Percentiles rank a stretch among this genome's conserved stretches.
Conservation (phyloP, 1,139 yeast species). For the Taphrina confusa region DNA sequence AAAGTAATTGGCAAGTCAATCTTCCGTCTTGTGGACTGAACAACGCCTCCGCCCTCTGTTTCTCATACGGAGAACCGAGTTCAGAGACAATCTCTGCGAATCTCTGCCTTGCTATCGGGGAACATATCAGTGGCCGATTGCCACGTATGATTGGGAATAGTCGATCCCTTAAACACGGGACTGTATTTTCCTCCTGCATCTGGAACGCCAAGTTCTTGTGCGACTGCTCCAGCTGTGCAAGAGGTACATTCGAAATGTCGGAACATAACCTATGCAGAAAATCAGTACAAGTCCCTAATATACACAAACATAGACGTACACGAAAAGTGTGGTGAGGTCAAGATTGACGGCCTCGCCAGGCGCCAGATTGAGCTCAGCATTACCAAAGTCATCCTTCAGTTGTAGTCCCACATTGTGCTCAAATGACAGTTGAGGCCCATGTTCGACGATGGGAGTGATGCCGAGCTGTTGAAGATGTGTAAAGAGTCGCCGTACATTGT, state of each 20-base stretch:
- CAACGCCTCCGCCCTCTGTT: background rate
- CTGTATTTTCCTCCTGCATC: constrained; percentile 19
- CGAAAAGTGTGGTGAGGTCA: constrained; percentile 20
- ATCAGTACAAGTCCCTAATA: background rate
- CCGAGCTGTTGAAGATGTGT: background rate
- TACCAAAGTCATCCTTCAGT: constrained; percentile 23
- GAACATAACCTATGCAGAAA: background rate
- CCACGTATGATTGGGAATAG: constrained; percentile 18
- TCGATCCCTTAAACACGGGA: constrained; percentile 18
- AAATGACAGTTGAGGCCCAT: constrained; percentile 9
- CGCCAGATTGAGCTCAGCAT: background rate
- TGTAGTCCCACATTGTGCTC: constrained; percentile 13
- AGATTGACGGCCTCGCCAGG: constrained; percentile 2
- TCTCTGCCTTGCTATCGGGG: constrained; percentile 4
- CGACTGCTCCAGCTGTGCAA: background rate
- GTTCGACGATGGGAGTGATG: background rate
- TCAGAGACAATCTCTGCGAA: constrained; percentile 18
- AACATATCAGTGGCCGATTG: constrained; percentile 11
- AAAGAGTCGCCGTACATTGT: constrained; percentile 1
- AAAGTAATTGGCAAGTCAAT: background rate
- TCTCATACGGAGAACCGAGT: constrained; percentile 13
- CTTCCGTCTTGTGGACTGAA: background rate
- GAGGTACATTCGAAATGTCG: constrained; percentile 14
- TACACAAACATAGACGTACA: background rate
- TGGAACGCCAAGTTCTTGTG: constrained; percentile 5